A percentile compares a stretch with the other conserved stretches of the same genome.
phyloP scores from a whole-genome alignment of 2,329 filamentous ascomycete species.

The Huntiella decipiens region DNA sequence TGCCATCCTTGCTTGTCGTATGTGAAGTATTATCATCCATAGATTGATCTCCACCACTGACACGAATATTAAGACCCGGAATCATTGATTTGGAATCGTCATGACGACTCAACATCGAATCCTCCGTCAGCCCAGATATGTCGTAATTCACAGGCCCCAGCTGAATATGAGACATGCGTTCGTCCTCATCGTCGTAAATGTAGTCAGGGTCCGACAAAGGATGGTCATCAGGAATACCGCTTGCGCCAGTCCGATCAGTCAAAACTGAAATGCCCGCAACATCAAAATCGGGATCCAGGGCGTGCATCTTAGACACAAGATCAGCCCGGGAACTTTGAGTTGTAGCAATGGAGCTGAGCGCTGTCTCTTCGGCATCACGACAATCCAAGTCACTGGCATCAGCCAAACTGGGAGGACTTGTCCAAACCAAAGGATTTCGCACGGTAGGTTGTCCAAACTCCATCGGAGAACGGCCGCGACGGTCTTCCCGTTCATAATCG shows the following conservation, averaged over 20 bases:
- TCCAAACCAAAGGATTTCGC: constrained; percentile 9
- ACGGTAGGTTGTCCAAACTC: constrained; percentile 8
- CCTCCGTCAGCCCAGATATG: constrained; percentile 4
- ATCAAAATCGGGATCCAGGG: constrained; percentile 1
- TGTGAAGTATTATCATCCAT: too few relatives aligned
- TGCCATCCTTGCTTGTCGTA: too few relatives aligned
- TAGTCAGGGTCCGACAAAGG: background rate
- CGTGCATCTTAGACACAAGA: background rate
- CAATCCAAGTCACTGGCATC: constrained; percentile 6
- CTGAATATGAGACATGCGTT: background rate
- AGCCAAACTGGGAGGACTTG: constrained; percentile 9
- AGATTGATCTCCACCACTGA: too few relatives aligned
- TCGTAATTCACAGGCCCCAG: background rate
- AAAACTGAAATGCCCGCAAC: constrained; percentile 3
- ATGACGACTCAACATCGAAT: too few relatives aligned
- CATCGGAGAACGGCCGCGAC: constrained; percentile 10
- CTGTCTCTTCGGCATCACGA: constrained; percentile 2
- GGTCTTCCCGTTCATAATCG: constrained; percentile 8
- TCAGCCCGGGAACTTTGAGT: constrained; percentile 1
- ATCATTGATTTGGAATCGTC: too few relatives aligned
- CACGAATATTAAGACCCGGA: too few relatives aligned
- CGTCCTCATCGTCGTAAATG: constrained; percentile 3
- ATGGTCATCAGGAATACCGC: background rate
- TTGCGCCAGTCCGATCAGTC: background rate
- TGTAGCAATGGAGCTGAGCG: background rate